Evolutionary conservation across 1,139 yeast species (phyloP).

Genomic region (Candida smagusa): DNA sequence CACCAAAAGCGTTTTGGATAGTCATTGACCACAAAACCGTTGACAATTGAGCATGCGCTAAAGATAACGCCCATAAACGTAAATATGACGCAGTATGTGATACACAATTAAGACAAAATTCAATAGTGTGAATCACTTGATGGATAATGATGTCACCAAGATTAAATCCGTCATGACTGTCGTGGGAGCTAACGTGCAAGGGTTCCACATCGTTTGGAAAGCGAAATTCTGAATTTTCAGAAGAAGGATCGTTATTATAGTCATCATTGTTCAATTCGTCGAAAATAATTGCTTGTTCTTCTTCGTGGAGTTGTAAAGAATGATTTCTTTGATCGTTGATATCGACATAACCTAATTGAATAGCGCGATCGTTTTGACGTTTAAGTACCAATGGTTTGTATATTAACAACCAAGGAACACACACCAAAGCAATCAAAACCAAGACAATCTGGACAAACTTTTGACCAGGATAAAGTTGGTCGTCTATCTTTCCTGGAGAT

Average conservation of each 20-base stretch:
- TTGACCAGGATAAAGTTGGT: constrained; percentile 81
- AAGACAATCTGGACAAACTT: constrained; percentile 71
- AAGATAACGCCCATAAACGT: constrained; percentile 94
- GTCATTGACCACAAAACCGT: constrained; percentile 97
- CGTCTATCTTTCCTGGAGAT: constrained; percentile 87
- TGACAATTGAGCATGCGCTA: constrained; percentile 96
- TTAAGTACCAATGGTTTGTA: constrained; percentile 77
- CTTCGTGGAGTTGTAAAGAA: constrained; percentile 26
- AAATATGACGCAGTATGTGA: constrained; percentile 97
- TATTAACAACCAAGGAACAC: constrained; percentile 92
- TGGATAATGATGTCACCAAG: constrained; percentile 95
- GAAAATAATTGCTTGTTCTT: constrained; percentile 29
- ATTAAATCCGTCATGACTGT: constrained; percentile 53
- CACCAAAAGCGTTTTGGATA: constrained; percentile 74
- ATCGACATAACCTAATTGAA: constrained; percentile 34
- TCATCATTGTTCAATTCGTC: constrained; percentile 10
- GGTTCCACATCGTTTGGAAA: constrained; percentile 52
- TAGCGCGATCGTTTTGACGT: constrained; percentile 17
- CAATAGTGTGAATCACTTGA: constrained; percentile 97
- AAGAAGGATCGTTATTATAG: constrained; percentile 28
- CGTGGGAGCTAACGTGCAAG: constrained; percentile 23
- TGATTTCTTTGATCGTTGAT: constrained; percentile 33
- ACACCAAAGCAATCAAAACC: constrained; percentile 72
- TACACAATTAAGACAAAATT: constrained; percentile 94
- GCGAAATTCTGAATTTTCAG: constrained; percentile 28